These are phyloP conservation scores for Cubamyces sp. DNA, from an alignment of 768 basidiomycete genomes.

Conservation along the genomic window DNA sequence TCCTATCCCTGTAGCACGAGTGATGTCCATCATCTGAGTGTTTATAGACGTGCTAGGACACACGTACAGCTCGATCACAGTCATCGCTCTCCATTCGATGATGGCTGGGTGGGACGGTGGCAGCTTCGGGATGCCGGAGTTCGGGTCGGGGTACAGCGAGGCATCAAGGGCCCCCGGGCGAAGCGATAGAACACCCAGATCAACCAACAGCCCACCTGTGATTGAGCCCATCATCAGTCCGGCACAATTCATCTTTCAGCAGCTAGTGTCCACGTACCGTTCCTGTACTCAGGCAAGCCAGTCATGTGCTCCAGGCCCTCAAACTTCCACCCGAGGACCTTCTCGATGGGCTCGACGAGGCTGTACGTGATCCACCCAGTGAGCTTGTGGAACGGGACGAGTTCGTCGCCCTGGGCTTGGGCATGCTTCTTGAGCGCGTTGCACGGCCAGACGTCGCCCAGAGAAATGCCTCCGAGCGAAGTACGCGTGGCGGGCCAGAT, in stretches of 20 bases:
- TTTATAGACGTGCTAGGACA: conserved; percentile 3
- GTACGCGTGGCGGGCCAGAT: conserved; percentile 88
- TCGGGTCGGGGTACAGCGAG: conserved; percentile 47
- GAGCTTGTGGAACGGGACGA: conserved; percentile 96
- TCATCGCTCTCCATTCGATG: conserved; percentile 96
- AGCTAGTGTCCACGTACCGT: conserved; percentile 52
- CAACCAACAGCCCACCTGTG: conserved; percentile 84
- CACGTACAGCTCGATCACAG: conserved; percentile 86
- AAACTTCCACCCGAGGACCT: conserved; percentile 78
- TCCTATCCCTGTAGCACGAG: conserved; percentile 64
- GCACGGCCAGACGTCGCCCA: conserved; percentile 97
- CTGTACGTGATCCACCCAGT: conserved; percentile 94
- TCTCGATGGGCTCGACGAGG: conserved; percentile 82
- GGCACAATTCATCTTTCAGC: neutral
- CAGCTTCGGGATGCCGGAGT: conserved; percentile 62
- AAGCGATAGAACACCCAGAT: conserved; percentile 78
- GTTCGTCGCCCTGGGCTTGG: conserved; percentile 56
- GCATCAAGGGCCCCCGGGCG: conserved; percentile 55
- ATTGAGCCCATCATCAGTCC: neutral
- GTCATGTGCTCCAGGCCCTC: conserved; percentile 85
- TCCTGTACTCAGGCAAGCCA: conserved; percentile 94
- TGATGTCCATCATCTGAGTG: neutral
- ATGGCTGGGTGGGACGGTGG: conserved; percentile 85
- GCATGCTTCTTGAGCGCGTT: conserved; percentile 45
- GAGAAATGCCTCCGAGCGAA: conserved; percentile 63